Evolutionary conservation across 169 alveolate species (phyloP), one percentile per base, ranked within the genome.

Genomic region (Cryptosporidium sp.): DNA sequence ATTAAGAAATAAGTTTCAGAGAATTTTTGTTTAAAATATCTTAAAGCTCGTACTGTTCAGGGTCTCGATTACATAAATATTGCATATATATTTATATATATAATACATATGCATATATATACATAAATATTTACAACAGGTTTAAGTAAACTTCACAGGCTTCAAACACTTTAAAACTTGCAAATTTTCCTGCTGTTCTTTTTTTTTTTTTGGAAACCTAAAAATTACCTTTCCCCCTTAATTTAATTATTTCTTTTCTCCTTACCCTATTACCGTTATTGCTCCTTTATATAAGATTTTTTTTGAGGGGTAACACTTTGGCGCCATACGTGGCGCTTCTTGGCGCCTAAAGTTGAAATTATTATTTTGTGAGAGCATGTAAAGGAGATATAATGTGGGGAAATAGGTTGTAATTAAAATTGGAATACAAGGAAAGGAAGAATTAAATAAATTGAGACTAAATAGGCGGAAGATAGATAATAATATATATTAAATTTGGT

Each of bases 251-350:
- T 45, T 37, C 44, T 45, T 35, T 48, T 31, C 3, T 70, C 44
- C 85, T 31, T 33, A 26, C n/a, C 29, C 4, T 65, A 33, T 33
- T 48, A 42, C 35, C 67, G 67, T 70, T 70, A 26, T 45, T 70
- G 67, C 67, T 70, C 45, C 68, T 45, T 21, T 23, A 31, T 70
- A 26, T n/a, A 70, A 51, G 85, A 70, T 70, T 70, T 70, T 45
- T 45, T 70, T 12, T 70, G 85, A 70, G 85, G 85, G 85, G 85
- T 51, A 31, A 3, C 37, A 0, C 26, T 21, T 8, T 35, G 72
- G 72, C 72, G 72, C 72, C 72, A 0, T 0, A 18, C 12, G 23
- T 35, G 51, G 85, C 69, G 69, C 51, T 48, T 7, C 23, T 1
- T 70, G 45, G 85, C 85, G 85, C 85, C 44, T 12, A 70, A 45